These are phyloP conservation scores for Cryphonectria naterciae DNA, from an alignment of 2,329 filamentous ascomycete genomes.

Conservation along the genomic window DNA sequence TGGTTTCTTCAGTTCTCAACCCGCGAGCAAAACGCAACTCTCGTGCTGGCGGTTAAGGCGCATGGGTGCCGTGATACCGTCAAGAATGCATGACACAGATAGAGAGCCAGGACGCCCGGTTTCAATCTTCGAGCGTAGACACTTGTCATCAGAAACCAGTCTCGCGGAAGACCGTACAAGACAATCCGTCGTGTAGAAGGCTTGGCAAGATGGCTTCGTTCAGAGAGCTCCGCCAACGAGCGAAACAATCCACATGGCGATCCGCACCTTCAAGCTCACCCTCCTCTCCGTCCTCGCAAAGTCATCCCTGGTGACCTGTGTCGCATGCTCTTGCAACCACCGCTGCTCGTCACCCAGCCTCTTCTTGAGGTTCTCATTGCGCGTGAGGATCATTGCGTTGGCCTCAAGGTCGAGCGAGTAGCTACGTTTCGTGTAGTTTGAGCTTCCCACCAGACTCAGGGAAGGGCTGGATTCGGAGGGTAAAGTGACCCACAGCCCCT, in stretches of 20 bases:
- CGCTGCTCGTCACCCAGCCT: conserved; percentile 78
- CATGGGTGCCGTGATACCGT: not conserved
- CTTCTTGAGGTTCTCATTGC: conserved; percentile 70
- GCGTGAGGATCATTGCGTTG: conserved; percentile 83
- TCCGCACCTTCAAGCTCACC: conserved; percentile 80
- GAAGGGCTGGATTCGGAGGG: conserved; percentile 68
- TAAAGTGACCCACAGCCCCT: conserved; percentile 88
- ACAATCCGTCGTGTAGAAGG: not conserved
- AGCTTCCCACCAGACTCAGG: conserved; percentile 85
- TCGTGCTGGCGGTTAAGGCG: not conserved
- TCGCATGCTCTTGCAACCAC: conserved; percentile 78
- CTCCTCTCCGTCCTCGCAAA: conserved; percentile 80
- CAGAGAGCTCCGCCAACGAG: conserved; percentile 86
- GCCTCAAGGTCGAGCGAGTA: conserved; percentile 92
- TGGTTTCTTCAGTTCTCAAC: not conserved
- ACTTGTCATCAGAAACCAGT: not conserved
- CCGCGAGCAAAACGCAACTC: not conserved
- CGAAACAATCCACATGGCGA: conserved; percentile 93
- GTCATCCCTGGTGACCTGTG: conserved; percentile 72
- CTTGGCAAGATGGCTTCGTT: conserved; percentile 16
- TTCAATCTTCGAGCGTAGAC: not conserved
- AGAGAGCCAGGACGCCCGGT: not conserved
- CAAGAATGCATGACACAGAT: not conserved
- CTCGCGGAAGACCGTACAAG: not conserved
- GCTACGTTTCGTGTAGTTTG: conserved; percentile 93